phyloP scores from a whole-genome alignment of 495 filamentous ascomycete species.

The Pseudotulostoma volvatum region DNA sequence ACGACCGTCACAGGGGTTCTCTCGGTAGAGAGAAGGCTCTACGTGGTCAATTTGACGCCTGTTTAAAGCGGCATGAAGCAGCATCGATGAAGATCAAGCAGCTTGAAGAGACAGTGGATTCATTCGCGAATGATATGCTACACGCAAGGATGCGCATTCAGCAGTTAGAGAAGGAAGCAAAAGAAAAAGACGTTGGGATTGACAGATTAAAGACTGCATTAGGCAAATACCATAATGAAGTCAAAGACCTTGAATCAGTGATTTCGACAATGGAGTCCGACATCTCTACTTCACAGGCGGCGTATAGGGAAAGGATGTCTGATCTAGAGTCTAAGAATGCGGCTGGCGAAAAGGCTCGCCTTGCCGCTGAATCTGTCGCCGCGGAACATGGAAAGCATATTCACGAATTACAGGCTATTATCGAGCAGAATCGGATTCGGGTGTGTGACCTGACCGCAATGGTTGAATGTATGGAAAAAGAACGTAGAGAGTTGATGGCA shows the following conservation, averaged over 20 bases:
- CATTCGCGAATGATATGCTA: constrained; percentile 35
- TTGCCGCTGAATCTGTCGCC: constrained; percentile 19
- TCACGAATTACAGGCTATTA: constrained; percentile 22
- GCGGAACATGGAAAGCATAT: constrained; percentile 21
- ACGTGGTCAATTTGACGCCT: constrained; percentile 27
- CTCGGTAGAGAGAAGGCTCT: constrained; percentile 21
- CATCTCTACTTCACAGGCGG: constrained; percentile 18
- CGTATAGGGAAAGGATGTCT: constrained; percentile 21
- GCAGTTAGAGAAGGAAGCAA: constrained; percentile 34
- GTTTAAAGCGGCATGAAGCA: constrained; percentile 21
- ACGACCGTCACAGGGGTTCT: constrained; percentile 14
- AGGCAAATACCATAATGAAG: constrained; percentile 45
- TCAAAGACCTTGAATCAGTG: constrained; percentile 42
- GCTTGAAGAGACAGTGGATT: constrained; percentile 38
- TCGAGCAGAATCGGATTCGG: constrained; percentile 21
- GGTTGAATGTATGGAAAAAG: constrained; percentile 19
- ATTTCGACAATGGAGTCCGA: constrained; percentile 43
- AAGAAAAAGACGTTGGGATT: constrained; percentile 41
- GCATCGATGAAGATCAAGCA: constrained; percentile 29
- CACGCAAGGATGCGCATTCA: constrained; percentile 27
- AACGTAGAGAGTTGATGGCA: constrained; percentile 12
- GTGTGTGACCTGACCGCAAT: constrained; percentile 20
- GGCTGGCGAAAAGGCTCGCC: constrained; percentile 20
- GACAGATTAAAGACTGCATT: constrained; percentile 45
- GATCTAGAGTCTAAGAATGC: constrained; percentile 24